Evolutionary conservation across 192 early-diverging fungal genomes (phyloP).

Genomic region (Gryganskiella cystojenkinii): DNA sequence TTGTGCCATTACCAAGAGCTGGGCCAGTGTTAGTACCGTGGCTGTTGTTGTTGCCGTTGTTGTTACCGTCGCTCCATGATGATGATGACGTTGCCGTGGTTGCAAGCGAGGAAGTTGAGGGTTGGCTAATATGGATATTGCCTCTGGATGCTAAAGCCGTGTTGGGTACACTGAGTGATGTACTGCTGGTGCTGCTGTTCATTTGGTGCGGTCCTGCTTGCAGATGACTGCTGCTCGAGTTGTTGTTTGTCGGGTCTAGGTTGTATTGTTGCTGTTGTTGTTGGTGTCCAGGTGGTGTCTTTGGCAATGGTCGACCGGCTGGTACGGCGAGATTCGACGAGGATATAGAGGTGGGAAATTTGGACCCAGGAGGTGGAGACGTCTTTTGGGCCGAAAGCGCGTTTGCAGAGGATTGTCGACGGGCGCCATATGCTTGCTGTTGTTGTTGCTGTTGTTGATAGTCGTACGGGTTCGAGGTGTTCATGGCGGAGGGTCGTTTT

Average conservation of each 20-base stretch:
- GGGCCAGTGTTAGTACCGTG: background rate
- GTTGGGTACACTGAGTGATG: background rate
- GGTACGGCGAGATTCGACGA: too few relatives aligned
- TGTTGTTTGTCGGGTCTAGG: background rate
- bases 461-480: conserved; percentile 11
- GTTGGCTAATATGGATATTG: conserved; percentile 22
- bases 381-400: background rate
- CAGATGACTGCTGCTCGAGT: background rate
- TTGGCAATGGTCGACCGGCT: too few relatives aligned
- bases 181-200: background rate
- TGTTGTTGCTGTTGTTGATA: conserved; percentile 19
- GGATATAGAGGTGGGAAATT: background rate
- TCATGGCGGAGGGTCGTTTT: background rate
- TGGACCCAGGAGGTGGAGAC: background rate
- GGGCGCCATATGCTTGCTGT: background rate
- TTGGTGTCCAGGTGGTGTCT: background rate
- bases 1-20: conserved; percentile 4
- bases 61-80: too few relatives aligned
- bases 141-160: conserved; percentile 1
- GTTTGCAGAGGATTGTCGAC: background rate
- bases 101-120: background rate
- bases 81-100: too few relatives aligned
- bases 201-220: conserved; percentile 7
- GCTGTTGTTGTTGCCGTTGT: conserved; percentile 2
- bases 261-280: conserved; percentile 10